These are phyloP conservation scores for Aspergillus hiratsukae DNA, from an alignment of 2,329 filamentous ascomycete species.

Conservation along the genomic window DNA sequence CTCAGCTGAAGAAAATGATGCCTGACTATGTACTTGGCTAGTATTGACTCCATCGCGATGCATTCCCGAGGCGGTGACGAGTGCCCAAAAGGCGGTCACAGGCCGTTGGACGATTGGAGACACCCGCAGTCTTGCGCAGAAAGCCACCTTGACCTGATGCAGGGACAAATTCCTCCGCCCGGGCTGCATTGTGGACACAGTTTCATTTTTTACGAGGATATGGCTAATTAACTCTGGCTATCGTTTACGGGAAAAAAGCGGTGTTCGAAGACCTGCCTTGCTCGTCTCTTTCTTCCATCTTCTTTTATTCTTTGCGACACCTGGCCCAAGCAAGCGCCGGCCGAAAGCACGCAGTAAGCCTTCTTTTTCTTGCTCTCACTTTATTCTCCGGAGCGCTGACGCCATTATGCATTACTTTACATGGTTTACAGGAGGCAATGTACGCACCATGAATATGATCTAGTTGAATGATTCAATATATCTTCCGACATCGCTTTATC, in stretches of 20 bases:
- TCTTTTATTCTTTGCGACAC: neutral
- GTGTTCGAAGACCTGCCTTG: neutral
- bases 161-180: neutral
- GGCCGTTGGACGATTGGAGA: neutral
- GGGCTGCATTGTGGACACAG: neutral
- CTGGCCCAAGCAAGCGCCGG: conserved; percentile 3
- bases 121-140: neutral
- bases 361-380: neutral
- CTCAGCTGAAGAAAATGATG: too few relatives aligned
- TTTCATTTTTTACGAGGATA: neutral
- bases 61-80: neutral
- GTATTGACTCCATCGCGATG: neutral
- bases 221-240: neutral
- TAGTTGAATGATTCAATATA: neutral
- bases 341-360: neutral
- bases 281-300: neutral
- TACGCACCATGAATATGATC: neutral
- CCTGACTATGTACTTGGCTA: neutral
- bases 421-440: neutral
- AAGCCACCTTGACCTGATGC: neutral
- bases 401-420: neutral
- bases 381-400: neutral
- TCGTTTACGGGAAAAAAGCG: neutral
- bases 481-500: neutral
- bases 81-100: neutral